Conservation (phyloP, 2,329 filamentous ascomycete genomes). For the Arthrinium phaeospermum region DNA sequence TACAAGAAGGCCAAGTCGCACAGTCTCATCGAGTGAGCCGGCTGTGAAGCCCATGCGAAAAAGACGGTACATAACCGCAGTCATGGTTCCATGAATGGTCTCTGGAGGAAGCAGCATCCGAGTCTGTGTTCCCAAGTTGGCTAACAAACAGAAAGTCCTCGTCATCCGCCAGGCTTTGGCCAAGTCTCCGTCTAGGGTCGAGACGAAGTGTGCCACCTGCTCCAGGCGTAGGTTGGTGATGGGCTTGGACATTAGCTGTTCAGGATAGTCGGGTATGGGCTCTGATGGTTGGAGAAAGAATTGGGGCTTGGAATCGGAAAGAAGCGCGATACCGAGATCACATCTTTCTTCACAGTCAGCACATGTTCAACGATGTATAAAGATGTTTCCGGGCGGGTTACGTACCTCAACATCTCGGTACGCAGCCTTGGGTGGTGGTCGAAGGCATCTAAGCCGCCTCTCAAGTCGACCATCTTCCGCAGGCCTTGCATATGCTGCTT, state of each 20-base stretch:
- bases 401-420: slow-evolving; percentile 37
- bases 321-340: slow-evolving; percentile 28
- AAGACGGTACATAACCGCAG: slow-evolving; percentile 47
- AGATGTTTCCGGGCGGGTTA: not conserved
- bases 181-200: slow-evolving; percentile 28
- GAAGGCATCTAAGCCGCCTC: slow-evolving; percentile 42
- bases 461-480: slow-evolving; percentile 42
- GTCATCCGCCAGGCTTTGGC: slow-evolving; percentile 30
- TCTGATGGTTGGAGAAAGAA: slow-evolving; percentile 26
- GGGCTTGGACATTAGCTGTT: slow-evolving; percentile 6
- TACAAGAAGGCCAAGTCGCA: slow-evolving; percentile 46
- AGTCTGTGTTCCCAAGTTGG: slow-evolving; percentile 33
- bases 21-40: slow-evolving; percentile 39
- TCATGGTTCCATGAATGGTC: slow-evolving; percentile 38
- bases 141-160: slow-evolving; percentile 33
- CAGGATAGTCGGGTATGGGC: slow-evolving; percentile 25
- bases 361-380: not conserved
- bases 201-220: not conserved
- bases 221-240: not conserved
- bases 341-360: slow-evolving; percentile 23
- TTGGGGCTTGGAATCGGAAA: slow-evolving; percentile 25
- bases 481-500: slow-evolving; percentile 44
- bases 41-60: slow-evolving; percentile 38
- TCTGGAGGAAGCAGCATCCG: slow-evolving; percentile 27
- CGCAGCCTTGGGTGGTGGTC: slow-evolving; percentile 40